These are phyloP conservation scores for Pestalotiopsis sp. DNA, from an alignment of 2,329 filamentous ascomycete genomes.

Conservation along the genomic window DNA sequence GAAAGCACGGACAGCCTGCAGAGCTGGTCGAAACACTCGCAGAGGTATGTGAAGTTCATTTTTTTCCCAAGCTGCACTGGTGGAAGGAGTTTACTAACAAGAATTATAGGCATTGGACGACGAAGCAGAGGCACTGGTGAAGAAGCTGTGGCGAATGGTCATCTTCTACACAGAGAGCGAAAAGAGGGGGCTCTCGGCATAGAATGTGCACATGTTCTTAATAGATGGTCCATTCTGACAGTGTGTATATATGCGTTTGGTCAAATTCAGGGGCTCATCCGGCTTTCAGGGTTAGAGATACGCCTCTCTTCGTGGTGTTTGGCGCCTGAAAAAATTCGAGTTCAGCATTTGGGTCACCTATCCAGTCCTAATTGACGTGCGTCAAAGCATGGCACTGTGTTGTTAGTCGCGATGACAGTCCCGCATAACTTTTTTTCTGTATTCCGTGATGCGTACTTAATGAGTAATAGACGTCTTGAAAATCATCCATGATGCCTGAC, in stretches of 20 bases:
- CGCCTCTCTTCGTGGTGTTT: not conserved
- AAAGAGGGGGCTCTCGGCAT: slow-evolving; percentile 80
- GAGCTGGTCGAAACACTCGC: slow-evolving; percentile 84
- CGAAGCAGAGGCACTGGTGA: slow-evolving; percentile 89
- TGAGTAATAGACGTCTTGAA: not conserved
- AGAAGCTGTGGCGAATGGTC: slow-evolving; percentile 97
- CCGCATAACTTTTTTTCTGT: not conserved
- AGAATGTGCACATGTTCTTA: not conserved
- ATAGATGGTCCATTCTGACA: not conserved
- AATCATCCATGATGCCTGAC: not conserved
- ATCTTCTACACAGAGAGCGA: slow-evolving; percentile 97
- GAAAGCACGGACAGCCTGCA: slow-evolving; percentile 72
- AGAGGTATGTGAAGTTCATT: slow-evolving; percentile 53
- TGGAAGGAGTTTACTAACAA: slow-evolving; percentile 28
- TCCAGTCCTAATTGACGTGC: not conserved
- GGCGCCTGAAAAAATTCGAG: not conserved
- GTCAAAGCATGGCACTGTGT: not conserved
- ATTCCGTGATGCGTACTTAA: not conserved
- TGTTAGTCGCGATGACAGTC: not conserved
- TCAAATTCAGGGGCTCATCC: slow-evolving; percentile 16
- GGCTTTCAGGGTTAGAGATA: not conserved
- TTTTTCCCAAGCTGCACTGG: not conserved
- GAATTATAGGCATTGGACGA: slow-evolving; percentile 77
- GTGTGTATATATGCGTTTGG: not conserved
- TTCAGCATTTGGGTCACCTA: not conserved